These are phyloP conservation scores for Epichloe coenophiala DNA, from an alignment of 2,329 filamentous ascomycete genomes.

Conservation along the genomic window DNA sequence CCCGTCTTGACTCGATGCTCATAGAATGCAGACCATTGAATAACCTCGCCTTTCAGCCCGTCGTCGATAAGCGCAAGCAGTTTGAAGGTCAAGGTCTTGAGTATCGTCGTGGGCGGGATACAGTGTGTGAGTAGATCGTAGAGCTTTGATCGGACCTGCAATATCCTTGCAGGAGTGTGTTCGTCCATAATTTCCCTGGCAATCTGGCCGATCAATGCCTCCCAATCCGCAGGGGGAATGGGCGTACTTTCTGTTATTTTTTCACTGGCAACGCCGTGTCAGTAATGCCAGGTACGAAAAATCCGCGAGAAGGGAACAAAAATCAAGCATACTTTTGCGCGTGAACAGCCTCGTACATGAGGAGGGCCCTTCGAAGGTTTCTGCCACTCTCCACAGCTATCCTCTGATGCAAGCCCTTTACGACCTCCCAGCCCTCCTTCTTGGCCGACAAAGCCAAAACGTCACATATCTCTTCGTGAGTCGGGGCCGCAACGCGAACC, in stretches of 20 bases:
- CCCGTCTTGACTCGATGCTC: conserved; percentile 89
- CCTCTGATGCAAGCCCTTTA: conserved; percentile 62
- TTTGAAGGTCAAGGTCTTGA: conserved; percentile 92
- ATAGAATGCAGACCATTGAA: conserved; percentile 94
- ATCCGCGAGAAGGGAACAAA: neutral
- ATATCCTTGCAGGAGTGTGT: conserved; percentile 75
- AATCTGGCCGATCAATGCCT: conserved; percentile 76
- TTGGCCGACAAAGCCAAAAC: conserved; percentile 59
- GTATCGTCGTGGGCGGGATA: conserved; percentile 84
- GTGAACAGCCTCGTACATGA: conserved; percentile 97
- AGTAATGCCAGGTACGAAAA: neutral
- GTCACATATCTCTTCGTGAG: conserved; percentile 67
- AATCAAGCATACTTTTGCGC: conserved; percentile 68
- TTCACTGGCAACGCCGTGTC: conserved; percentile 47
- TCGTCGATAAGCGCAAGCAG: conserved; percentile 80
- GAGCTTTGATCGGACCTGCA: conserved; percentile 83
- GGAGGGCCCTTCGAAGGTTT: conserved; percentile 74
- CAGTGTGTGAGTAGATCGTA: conserved; percentile 96
- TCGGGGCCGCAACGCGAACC: conserved; percentile 82
- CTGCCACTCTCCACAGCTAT: conserved; percentile 85
- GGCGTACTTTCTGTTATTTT: conserved; percentile 71
- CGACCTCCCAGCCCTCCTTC: conserved; percentile 72
- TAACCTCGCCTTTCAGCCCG: conserved; percentile 76
- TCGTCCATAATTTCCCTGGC: conserved; percentile 91
- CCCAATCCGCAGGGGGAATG: conserved; percentile 97